Conservation (phyloP, 352 stramenopile genomes). For the Phytophthora megakarya region DNA sequence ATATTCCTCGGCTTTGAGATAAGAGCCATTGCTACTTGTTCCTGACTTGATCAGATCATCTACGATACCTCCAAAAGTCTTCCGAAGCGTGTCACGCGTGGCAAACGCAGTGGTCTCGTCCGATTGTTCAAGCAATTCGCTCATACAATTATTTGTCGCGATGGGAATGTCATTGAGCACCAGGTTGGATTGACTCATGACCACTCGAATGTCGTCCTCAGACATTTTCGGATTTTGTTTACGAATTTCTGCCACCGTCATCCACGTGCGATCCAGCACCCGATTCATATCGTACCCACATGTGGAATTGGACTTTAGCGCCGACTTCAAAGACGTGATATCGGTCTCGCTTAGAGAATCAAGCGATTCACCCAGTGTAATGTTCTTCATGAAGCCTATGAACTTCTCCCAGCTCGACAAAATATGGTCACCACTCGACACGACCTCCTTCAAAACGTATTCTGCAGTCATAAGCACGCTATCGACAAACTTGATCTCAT, state of each 20-base stretch:
- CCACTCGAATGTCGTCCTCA: conserved; percentile 27
- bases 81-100: conserved; percentile 44
- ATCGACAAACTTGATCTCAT: conserved; percentile 30
- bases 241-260: conserved; percentile 25
- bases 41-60: conserved; percentile 40
- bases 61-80: conserved; percentile 45
- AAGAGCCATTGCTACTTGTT: conserved; percentile 36
- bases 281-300: conserved; percentile 33
- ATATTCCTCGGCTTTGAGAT: conserved; percentile 34
- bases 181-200: conserved; percentile 35
- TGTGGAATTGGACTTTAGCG: conserved; percentile 25
- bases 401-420: conserved; percentile 32
- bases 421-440: conserved; percentile 32
- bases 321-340: conserved; percentile 22
- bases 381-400: conserved; percentile 28
- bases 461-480: conserved; percentile 38
- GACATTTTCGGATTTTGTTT: conserved; percentile 25
- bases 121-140: conserved; percentile 27
- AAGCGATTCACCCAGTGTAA: conserved; percentile 21
- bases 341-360: conserved; percentile 18
- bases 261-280: conserved; percentile 29
- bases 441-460: conserved; percentile 33
- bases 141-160: conserved; percentile 39
- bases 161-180: conserved; percentile 51
- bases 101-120: conserved; percentile 25